Base-by-base conservation (phyloP, 257 asterid genomes). In the Verbascum thapsus region DNA sequence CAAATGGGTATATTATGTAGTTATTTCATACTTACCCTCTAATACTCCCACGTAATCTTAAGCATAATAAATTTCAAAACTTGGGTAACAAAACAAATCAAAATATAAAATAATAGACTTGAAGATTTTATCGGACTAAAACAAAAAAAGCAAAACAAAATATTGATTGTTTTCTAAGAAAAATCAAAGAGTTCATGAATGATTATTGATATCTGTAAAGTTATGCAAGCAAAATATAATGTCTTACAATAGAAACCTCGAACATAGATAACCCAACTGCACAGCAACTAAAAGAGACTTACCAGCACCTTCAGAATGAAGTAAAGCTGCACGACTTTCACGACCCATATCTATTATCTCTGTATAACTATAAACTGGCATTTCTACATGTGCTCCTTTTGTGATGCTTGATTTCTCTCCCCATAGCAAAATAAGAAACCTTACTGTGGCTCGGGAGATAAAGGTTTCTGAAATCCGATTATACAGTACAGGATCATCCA, bases 391-490 rank as follows among this genome's bases (percentile, higher is more conserved):
- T 51, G 69, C 82, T 67, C 67, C 84, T 58, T 62, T 73, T 54
- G 60, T 41, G 38, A 84, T 71, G 78, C 81, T 77, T 66, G 95
- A 74, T 68, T 84, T 91, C 50, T 86, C 90, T 52, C 96, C 98
- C 98, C 98, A 91, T 3, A 91, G 80, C 72, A 91, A 73, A 51
- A 91, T 54, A 63, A 73, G 73, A 78, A 88, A 91, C 77, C 86
- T 82, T 60, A 83, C 37, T 49, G 76, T 59, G 51, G 88, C 83
- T 50, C 64, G 80, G 58, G 90, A 61, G n/a, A 6, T 49, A 66
- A 91, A 82, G 48, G 82, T 50, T 53, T 81, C 82, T 3, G 64
- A 67, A 72, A 85, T 69, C 67, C 77, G 79, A 60, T 73, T 70
- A 78, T 77, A 81, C 84, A 91, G 52, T 73, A 63, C 84, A 60